These are phyloP conservation scores for Pichia sp. DNA, from an alignment of 1,139 yeast genomes.

Conservation along the genomic window DNA sequence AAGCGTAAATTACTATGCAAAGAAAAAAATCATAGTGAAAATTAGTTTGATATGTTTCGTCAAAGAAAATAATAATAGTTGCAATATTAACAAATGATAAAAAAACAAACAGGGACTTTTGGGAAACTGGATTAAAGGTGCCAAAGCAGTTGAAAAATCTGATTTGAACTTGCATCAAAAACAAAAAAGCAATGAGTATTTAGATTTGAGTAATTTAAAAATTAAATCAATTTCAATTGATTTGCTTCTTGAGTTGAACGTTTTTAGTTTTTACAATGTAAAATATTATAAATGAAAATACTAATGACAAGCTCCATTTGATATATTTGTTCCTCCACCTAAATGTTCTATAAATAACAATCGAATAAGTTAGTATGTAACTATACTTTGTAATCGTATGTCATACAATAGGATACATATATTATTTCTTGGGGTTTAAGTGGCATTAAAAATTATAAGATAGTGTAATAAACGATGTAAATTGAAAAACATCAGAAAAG, in stretches of 20 bases:
- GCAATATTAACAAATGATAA: constrained; percentile 39
- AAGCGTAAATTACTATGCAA: constrained; percentile 35
- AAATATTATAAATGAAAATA: constrained; percentile 16
- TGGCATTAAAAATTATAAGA: constrained; percentile 2
- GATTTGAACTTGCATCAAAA: constrained; percentile 34
- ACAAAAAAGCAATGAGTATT: constrained; percentile 36
- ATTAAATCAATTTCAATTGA: constrained; percentile 40
- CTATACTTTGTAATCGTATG: constrained; percentile 26
- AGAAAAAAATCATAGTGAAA: constrained; percentile 31
- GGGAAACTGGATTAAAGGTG: constrained; percentile 33
- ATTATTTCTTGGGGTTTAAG: too few species aligned
- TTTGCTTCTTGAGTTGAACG: constrained; percentile 37
- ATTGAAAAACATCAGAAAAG: constrained; percentile 6
- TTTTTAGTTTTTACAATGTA: constrained; percentile 40
- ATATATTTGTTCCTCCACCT: constrained; percentile 25
- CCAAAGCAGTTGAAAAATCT: constrained; percentile 31
- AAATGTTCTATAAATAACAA: constrained; percentile 31
- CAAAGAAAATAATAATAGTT: constrained; percentile 29
- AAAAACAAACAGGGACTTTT: constrained; percentile 34
- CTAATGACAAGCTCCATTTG: background rate
- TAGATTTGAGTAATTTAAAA: constrained; percentile 40
- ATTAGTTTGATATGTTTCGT: constrained; percentile 27
- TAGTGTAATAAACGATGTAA: constrained; percentile 7
- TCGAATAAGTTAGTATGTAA: constrained; percentile 30
- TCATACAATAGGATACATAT: too few species aligned